Evolutionary conservation across 2,329 filamentous ascomycete species (phyloP).

Genomic region (Colletotrichum orchidophilum): DNA sequence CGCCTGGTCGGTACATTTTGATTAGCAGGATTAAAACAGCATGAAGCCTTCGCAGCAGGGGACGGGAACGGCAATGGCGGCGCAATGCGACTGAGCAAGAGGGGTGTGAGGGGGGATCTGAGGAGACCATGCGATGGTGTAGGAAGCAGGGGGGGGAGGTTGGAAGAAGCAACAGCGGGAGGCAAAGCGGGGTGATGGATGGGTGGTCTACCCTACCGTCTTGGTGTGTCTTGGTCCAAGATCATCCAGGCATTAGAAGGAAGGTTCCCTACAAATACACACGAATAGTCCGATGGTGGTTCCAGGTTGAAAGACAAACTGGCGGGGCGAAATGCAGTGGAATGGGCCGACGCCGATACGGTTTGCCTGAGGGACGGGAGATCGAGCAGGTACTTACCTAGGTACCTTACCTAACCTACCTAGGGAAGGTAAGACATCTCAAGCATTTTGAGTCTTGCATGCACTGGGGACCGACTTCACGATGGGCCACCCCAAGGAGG

Average conservation of each 20-base stretch:
- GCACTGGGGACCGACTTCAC: not conserved
- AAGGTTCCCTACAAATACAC: no score
- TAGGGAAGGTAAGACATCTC: no score
- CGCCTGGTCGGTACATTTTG: constrained; percentile 5
- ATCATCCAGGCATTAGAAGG: not conserved
- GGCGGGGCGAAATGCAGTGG: not conserved
- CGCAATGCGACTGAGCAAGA: not conserved
- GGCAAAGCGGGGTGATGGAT: not conserved
- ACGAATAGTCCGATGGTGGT: not conserved
- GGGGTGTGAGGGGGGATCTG: not conserved
- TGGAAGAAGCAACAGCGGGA: constrained; percentile 15
- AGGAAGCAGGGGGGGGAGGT: not conserved
- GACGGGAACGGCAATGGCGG: not conserved
- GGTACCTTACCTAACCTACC: no score
- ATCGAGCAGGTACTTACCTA: constrained; percentile 24
- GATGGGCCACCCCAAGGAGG: not conserved
- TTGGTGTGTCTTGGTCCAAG: not conserved
- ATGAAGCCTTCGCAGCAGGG: not conserved
- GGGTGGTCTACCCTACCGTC: no score
- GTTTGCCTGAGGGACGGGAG: not conserved
- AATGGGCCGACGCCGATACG: not conserved
- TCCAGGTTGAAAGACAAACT: not conserved
- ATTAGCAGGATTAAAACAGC: not conserved
- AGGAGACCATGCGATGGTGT: not conserved
- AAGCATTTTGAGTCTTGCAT: constrained; percentile 14